These are phyloP conservation scores for Macrolepiota fuliginosa DNA, from an alignment of 768 basidiomycete genomes.

Conservation along the genomic window DNA sequence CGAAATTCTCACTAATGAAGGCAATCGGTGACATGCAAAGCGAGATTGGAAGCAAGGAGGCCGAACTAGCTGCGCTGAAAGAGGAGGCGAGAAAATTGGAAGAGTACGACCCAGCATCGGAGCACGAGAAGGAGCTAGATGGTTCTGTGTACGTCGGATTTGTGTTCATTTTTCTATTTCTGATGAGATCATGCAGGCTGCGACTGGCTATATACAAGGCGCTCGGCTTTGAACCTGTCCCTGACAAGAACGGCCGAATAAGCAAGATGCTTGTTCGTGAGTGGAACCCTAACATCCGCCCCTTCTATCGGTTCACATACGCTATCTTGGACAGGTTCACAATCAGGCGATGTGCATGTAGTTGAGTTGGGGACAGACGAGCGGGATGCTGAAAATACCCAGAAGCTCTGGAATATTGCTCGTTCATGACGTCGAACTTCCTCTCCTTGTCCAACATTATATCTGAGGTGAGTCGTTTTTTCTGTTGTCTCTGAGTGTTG, in stretches of 20 bases:
- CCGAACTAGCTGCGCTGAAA: constrained; percentile 65
- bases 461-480: neutral
- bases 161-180: neutral
- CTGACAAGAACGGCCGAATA: constrained; percentile 47
- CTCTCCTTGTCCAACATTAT: neutral
- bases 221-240: constrained; percentile 68
- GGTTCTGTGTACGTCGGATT: constrained; percentile 55
- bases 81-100: constrained; percentile 62
- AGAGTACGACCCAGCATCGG: constrained; percentile 66
- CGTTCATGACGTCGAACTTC: constrained; percentile 29
- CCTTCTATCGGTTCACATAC: neutral
- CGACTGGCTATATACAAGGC: constrained; percentile 68
- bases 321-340: constrained; percentile 36
- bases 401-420: constrained; percentile 44
- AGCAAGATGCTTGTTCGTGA: constrained; percentile 68
- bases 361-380: constrained; percentile 34
- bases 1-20: constrained; percentile 65
- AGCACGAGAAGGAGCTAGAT: constrained; percentile 69
- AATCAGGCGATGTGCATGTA: constrained; percentile 44
- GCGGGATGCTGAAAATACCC: constrained; percentile 35
- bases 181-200: constrained; percentile 39
- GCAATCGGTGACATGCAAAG: constrained; percentile 73
- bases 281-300: constrained; percentile 24
- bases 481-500: neutral
- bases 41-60: constrained; percentile 62